A percentile compares a stretch with the other conserved stretches of the same genome.
Evolutionary conservation across 495 filamentous ascomycete species (phyloP).

Genomic region (Penicillium daleae): DNA sequence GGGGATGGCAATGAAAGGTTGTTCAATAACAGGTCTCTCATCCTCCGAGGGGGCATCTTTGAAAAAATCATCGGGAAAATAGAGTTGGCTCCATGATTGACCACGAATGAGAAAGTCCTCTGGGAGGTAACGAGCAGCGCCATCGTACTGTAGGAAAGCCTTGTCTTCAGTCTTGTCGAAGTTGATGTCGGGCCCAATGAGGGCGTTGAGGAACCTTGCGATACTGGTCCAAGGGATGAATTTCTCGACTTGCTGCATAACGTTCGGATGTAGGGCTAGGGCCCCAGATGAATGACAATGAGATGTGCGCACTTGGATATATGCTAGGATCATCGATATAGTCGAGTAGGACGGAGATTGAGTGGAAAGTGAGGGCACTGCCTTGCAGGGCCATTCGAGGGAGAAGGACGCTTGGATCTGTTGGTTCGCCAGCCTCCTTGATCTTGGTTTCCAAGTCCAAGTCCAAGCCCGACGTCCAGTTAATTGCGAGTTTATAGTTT

Average conservation of each 20-base stretch:
- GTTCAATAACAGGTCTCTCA: slow-evolving; percentile 74
- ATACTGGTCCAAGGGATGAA: slow-evolving; percentile 71
- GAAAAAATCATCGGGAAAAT: slow-evolving; percentile 76
- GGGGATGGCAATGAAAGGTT: slow-evolving; percentile 62
- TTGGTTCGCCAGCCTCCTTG: not conserved
- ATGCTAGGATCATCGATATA: slow-evolving; percentile 65
- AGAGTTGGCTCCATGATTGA: slow-evolving; percentile 67
- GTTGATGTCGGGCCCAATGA: slow-evolving; percentile 49
- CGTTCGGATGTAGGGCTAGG: slow-evolving; percentile 53
- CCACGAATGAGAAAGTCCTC: slow-evolving; percentile 86
- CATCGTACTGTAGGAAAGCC: slow-evolving; percentile 59
- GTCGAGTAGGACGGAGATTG: slow-evolving; percentile 58
- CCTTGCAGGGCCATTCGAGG: slow-evolving; percentile 36
- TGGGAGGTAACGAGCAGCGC: slow-evolving; percentile 63
- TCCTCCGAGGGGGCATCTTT: slow-evolving; percentile 69
- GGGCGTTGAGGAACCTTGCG: slow-evolving; percentile 66
- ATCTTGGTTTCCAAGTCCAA: not conserved
- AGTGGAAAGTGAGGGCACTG: slow-evolving; percentile 49
- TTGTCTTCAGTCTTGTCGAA: slow-evolving; percentile 53
- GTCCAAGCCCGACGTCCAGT: slow-evolving; percentile 17
- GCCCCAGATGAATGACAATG: slow-evolving; percentile 70
- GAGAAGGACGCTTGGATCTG: slow-evolving; percentile 7
- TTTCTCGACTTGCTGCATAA: slow-evolving; percentile 55
- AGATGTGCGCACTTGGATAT: slow-evolving; percentile 68
- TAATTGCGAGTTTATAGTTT: slow-evolving; percentile 24